Conservation (phyloP, 495 filamentous ascomycete species). For the Geoglossum glabrum region DNA sequence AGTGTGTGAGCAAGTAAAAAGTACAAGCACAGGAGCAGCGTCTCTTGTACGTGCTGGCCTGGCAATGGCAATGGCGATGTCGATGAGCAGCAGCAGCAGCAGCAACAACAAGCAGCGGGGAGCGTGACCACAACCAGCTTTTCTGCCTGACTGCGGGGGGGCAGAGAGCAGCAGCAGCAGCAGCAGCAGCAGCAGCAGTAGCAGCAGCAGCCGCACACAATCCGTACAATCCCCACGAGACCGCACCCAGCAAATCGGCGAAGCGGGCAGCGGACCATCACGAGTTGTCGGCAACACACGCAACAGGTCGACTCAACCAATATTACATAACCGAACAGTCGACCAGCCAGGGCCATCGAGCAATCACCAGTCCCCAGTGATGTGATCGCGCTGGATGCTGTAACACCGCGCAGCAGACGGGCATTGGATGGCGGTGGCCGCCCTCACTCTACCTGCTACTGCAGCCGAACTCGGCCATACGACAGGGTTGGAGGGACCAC, state of each 20-base stretch:
- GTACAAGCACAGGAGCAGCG: no score
- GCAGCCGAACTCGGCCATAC: not conserved
- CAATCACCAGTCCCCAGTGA: no score
- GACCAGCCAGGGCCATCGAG: not conserved
- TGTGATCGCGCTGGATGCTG: not conserved
- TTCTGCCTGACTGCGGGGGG: no score
- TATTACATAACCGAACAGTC: not conserved
- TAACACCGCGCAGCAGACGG: not conserved
- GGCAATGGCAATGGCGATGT: no score
- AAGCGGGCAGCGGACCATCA: not conserved
- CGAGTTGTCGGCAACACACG: not conserved
- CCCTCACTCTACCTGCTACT: not conserved
- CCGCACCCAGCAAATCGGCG: not conserved
- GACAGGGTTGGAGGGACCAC: not conserved
- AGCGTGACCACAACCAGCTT: no score
- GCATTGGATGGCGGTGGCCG: not conserved
- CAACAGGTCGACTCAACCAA: not conserved
- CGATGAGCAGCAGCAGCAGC: no score
- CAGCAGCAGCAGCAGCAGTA: not conserved
- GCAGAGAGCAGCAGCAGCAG: no score
- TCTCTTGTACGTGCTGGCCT: no score
- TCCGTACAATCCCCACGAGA: not conserved
- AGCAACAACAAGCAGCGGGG: no score
- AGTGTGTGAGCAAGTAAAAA: no score
- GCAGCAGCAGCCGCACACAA: not conserved